Base-by-base conservation (phyloP, 768 basidiomycete species). In the Tricholoma matsutake region DNA sequence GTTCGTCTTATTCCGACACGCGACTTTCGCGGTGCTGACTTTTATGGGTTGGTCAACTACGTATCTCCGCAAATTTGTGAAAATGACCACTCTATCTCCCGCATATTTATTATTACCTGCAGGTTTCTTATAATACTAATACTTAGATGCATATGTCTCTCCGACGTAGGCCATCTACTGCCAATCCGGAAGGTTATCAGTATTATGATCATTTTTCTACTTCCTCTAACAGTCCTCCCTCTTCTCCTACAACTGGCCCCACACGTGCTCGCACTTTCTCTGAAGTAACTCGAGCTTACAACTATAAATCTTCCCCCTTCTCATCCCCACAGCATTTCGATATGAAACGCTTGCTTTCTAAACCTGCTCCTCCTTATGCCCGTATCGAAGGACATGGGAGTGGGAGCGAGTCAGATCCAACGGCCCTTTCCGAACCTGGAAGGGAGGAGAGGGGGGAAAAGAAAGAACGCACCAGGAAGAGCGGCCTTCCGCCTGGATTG, bases 271-370 rank as follows among this genome's bases (percentile, higher is more conserved):
- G 45, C 22, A 47, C 45, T 9, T 13, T 25, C 22, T 49, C 47
- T 14, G 25, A 49, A 49, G 25, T 14, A 43, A 16, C 41, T 20
- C 41, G 41, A 8, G 41, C 6, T 20, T 18, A 43, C 18, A 20
- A 3, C 18, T 20, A 18, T 43, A 18, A 18, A 43, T 18, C 41
- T 2, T 10, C 18, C 41, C 41, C 41, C 18, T 6, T 10, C 1
- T 18, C 18, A 20, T 18, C 61, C n/a, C 59, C 45, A 1, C 31
- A 54, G n/a, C 31, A 55, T 6, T 60, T 67, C 18, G 65, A 65
- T 49, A 63, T 69, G 65, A 67, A 66, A n/a, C 65, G 67, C 10
- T 62, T 69, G 5, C 65, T 69, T 6, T 61, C 68, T 4, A 69
- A 66, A 32, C 68, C 68, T 11, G 68, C 68, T 3, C 68, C 61